These are phyloP conservation scores for Panicum miliaceum DNA, from an alignment of 176 grass and related monocot species.

Conservation along the genomic window DNA sequence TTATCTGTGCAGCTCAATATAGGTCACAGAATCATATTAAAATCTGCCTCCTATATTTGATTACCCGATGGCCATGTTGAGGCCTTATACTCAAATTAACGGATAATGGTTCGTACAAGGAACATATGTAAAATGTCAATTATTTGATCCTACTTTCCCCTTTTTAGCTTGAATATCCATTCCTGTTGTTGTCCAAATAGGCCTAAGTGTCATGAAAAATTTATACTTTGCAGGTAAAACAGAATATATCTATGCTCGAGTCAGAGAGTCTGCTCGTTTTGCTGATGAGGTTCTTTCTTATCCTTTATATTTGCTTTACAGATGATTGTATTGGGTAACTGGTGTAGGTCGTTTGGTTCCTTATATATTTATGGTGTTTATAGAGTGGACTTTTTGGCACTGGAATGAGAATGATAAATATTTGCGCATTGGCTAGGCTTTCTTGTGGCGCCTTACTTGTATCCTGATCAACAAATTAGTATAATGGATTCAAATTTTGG, in stretches of 20 bases:
- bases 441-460: constrained; percentile 14
- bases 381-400: constrained; percentile 4
- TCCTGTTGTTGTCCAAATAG: constrained; percentile 16
- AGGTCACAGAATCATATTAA: background rate
- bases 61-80: constrained; percentile 1
- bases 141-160: background rate
- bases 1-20: background rate
- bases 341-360: constrained; percentile 15
- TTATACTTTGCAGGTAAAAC: constrained; percentile 74
- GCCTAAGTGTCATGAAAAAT: constrained; percentile 18
- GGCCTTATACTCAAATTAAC: background rate
- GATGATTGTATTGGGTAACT: constrained; percentile 8
- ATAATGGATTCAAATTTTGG: background rate
- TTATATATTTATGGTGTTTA: constrained; percentile 29
- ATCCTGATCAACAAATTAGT: constrained; percentile 7
- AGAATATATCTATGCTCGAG: constrained; percentile 82
- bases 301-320: constrained; percentile 26
- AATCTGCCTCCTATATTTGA: background rate
- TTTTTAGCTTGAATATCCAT: constrained; percentile 37
- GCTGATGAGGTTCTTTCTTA: constrained; percentile 69
- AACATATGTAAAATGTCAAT: background rate
- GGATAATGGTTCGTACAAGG: background rate
- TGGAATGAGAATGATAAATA: constrained; percentile 17
- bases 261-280: constrained; percentile 68
- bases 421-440: constrained; percentile 1